Evolutionary conservation across 1,284 basidiomycete species (phyloP), one percentile per base, ranked within the genome.

Genomic region (Anthracocystis walkeri): DNA sequence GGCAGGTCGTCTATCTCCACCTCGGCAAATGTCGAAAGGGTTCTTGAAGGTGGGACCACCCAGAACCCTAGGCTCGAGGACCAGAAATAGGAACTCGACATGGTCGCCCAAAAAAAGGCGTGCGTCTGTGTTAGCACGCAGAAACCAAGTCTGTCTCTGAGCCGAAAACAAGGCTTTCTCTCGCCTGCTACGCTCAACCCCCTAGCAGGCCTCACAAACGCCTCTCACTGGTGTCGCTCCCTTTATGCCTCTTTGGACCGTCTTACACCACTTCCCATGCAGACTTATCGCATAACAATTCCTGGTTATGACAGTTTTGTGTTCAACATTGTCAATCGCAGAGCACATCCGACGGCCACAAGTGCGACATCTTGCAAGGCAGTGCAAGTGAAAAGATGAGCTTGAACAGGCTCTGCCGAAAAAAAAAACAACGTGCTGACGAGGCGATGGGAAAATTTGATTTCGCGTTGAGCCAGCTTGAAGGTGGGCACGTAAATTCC

Each of bases 1-100:
- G 56, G 46, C 16, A 27, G 29, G 31, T 21, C 31, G 56, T 50
- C 21, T 41, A 58, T 58, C 56, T 58, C 46, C 45, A 58, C 56
- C 56, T 58, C 56, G 56, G 56, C 56, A 45, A 42, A 41, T 18
- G 35, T 31, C 25, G 23, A 38, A 38, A 50, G 56, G 56, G 27
- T 5, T 35, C 48, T 49, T 51, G 38, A 42, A 20, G 11, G 5
- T 3, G 33, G 14, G 10, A 14, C 5, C 45, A 49, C 55, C 55
- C 55, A 58, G 56, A 46, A 40, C 31, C 27, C 2, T 3, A 33
- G 11, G 42, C 54, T 16, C 8, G 35, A 12, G 35, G 35, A 16
- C 35, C 35, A 38, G 35, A 38, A 38, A 38, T 16, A 14, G 35
- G 14, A n/a, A n/a, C n/a, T 11, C 31, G 12, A 6, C 10, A 10